These are phyloP conservation scores for Serpula lacrymans DNA, from an alignment of 768 basidiomycete genomes.

Conservation along the genomic window DNA sequence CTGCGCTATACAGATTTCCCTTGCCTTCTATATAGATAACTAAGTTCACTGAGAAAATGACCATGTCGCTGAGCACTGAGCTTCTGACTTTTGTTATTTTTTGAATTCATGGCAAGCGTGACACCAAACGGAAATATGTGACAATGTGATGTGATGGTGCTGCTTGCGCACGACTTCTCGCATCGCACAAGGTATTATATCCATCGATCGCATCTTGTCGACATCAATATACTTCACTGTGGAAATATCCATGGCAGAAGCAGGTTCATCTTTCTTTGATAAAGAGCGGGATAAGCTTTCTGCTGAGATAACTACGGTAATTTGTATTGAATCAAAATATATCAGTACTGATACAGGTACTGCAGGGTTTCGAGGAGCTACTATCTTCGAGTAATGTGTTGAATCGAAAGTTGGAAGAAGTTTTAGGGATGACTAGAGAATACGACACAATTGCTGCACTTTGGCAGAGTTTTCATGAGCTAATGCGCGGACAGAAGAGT, in stretches of 20 bases:
- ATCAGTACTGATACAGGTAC: background rate
- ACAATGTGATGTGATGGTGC: no score
- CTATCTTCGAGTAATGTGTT: conserved; percentile 80
- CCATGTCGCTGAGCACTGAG: no score
- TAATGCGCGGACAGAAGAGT: conserved; percentile 60
- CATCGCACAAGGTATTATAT: no score
- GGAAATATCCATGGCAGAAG: conserved; percentile 27
- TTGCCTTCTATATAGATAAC: no score
- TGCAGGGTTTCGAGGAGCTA: conserved; percentile 83
- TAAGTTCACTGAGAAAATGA: no score
- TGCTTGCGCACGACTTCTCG: no score
- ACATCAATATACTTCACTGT: no score
- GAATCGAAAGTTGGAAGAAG: conserved; percentile 91
- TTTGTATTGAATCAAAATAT: conserved; percentile 11
- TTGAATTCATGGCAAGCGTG: no score
- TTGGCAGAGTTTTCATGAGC: conserved; percentile 76
- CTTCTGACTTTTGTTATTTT: no score
- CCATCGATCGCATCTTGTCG: no score
- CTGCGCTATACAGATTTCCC: no score
- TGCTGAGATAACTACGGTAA: conserved; percentile 69
- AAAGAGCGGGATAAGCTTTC: conserved; percentile 74
- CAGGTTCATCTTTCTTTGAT: conserved; percentile 66
- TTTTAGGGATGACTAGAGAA: conserved; percentile 88
- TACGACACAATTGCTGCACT: conserved; percentile 85
- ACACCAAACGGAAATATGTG: no score